Conservation (phyloP, 371 early-diverging fungal species). For the Haplosporangium sp. region DNA sequence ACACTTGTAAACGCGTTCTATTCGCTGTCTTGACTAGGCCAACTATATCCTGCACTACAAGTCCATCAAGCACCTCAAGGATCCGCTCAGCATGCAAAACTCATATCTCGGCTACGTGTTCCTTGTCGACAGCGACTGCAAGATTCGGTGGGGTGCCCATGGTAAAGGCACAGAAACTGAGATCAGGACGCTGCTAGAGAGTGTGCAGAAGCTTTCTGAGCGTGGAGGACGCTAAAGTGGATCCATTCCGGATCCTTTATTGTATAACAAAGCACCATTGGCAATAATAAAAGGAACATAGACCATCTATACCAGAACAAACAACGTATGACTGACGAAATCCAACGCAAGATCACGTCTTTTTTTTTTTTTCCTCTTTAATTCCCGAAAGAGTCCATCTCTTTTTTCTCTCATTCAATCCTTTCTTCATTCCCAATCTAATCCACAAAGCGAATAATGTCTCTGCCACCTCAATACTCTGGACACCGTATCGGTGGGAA, state of each 20-base stretch:
- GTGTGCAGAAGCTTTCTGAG: constrained; percentile 41
- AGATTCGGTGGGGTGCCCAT: constrained; percentile 90
- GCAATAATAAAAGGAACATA: background rate
- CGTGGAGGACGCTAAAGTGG: constrained; percentile 28
- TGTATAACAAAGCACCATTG: too few relatives aligned
- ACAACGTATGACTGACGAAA: background rate
- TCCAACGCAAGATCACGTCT: background rate
- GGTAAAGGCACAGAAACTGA: constrained; percentile 78
- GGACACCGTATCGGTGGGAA: constrained; percentile 69
- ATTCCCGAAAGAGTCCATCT: background rate
- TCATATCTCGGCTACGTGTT: constrained; percentile 83
- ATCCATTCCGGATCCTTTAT: background rate
- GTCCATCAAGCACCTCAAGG: constrained; percentile 67
- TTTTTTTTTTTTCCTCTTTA: background rate
- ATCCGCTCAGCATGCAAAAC: constrained; percentile 77
- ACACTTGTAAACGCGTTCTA: background rate
- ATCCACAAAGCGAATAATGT: background rate
- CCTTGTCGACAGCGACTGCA: constrained; percentile 77
- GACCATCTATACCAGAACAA: background rate
- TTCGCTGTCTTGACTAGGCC: constrained; percentile 38
- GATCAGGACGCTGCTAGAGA: constrained; percentile 59
- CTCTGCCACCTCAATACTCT: constrained; percentile 12
- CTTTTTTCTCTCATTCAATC: background rate
- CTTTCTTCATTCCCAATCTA: background rate
- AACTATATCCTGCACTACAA: constrained; percentile 72